Percentiles rank a stretch among this genome's conserved stretches.
phyloP scores from a whole-genome alignment of 2,329 filamentous ascomycete species.

The Bipolaris gigantea region DNA sequence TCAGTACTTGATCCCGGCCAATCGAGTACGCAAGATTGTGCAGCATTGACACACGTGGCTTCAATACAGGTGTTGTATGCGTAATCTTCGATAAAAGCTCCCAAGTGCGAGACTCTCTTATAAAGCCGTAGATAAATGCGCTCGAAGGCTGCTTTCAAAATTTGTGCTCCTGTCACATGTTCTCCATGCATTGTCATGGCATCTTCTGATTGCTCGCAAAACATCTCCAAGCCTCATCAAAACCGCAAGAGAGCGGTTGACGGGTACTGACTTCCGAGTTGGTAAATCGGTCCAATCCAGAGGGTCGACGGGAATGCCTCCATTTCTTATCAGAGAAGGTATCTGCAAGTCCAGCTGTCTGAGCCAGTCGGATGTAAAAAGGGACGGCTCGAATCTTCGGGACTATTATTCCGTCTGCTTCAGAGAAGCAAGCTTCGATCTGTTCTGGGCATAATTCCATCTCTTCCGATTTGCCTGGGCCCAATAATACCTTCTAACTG shows the following conservation, averaged over 20 bases:
- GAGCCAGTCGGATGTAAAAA: background rate
- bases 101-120: background rate
- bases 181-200: background rate
- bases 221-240: background rate
- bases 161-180: background rate
- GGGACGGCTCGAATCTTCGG: slow-evolving; percentile 3
- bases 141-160: background rate
- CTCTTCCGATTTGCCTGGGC: background rate
- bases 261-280: background rate
- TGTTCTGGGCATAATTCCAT: background rate
- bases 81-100: background rate
- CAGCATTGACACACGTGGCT: background rate
- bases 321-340: background rate
- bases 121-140: background rate
- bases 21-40: background rate
- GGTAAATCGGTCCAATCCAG: background rate
- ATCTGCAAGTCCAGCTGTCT: slow-evolving; percentile 5
- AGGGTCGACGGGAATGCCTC: background rate
- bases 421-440: background rate
- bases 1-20: background rate
- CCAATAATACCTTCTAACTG: background rate
- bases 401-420: background rate
- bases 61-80: background rate
- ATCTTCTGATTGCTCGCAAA: background rate
- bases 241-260: background rate